Evolutionary conservation across 352 stramenopile species (phyloP).

Genomic region (Thalassiosira mediterranea): DNA sequence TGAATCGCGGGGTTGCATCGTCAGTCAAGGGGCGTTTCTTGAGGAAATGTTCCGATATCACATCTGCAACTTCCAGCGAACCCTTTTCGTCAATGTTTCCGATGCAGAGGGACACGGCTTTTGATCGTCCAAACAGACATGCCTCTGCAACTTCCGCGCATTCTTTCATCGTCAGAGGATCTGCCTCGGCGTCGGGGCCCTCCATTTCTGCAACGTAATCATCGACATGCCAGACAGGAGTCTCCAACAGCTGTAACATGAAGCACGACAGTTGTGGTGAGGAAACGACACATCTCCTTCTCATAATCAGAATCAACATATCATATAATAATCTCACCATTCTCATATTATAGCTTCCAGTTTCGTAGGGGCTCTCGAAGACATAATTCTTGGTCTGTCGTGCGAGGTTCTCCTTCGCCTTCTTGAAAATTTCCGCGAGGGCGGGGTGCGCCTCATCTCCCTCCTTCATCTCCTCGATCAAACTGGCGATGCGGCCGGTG

Average conservation of each 20-base stretch:
- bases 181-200: slow-evolving; percentile 55
- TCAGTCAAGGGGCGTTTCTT: slow-evolving; percentile 55
- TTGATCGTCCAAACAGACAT: slow-evolving; percentile 62
- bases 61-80: slow-evolving; percentile 54
- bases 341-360: slow-evolving; percentile 78
- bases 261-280: no score
- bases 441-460: slow-evolving; percentile 63
- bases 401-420: slow-evolving; percentile 72
- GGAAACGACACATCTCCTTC: no score
- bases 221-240: slow-evolving; percentile 74
- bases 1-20: slow-evolving; percentile 70
- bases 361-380: slow-evolving; percentile 78
- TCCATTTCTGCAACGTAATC: slow-evolving; percentile 81
- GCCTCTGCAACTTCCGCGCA: slow-evolving; percentile 69
- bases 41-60: slow-evolving; percentile 69
- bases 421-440: slow-evolving; percentile 67
- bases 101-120: slow-evolving; percentile 72
- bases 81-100: slow-evolving; percentile 81
- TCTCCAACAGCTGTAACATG: slow-evolving; percentile 44
- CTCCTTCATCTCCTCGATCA: slow-evolving; percentile 82
- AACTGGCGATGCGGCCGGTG: slow-evolving; percentile 69
- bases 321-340: no score
- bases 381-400: slow-evolving; percentile 83
- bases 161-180: slow-evolving; percentile 80
- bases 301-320: no score